Evolutionary conservation across 345 rosid genomes (phyloP).

Genomic region (Pugionium cornutum): DNA sequence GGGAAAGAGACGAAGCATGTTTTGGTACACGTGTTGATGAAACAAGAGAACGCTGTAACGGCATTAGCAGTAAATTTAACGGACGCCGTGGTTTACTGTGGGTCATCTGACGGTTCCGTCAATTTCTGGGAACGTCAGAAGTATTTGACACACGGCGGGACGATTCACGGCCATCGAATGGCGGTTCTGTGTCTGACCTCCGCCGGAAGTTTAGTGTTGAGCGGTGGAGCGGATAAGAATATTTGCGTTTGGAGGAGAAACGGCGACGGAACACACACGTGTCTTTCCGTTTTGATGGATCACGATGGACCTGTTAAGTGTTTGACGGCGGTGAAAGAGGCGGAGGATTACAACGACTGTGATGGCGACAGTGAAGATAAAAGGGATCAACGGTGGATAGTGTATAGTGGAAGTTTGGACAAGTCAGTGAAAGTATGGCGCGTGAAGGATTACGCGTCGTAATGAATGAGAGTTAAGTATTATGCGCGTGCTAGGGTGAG

Average conservation of each 20-base stretch:
- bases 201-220: constrained; percentile 61
- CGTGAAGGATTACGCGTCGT: constrained; percentile 46
- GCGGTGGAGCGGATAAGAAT: constrained; percentile 78
- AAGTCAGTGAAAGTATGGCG: constrained; percentile 69
- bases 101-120: constrained; percentile 64
- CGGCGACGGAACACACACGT: constrained; percentile 52
- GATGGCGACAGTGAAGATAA: constrained; percentile 16
- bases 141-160: constrained; percentile 56
- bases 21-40: constrained; percentile 55
- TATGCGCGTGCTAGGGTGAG: not conserved
- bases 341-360: not conserved
- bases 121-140: constrained; percentile 64
- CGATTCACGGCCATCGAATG: constrained; percentile 59
- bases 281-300: constrained; percentile 64
- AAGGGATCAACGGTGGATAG: constrained; percentile 54
- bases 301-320: constrained; percentile 87
- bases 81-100: constrained; percentile 58
- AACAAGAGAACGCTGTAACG: constrained; percentile 73
- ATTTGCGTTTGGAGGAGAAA: constrained; percentile 78
- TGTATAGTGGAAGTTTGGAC: constrained; percentile 62
- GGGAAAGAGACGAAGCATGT: constrained; percentile 54
- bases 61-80: constrained; percentile 57
- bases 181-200: constrained; percentile 47
- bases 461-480: not conserved
- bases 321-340: constrained; percentile 57